phyloP scores from a whole-genome alignment of 2,329 filamentous ascomycete species.

The Pseudogymnoascus sp. region DNA sequence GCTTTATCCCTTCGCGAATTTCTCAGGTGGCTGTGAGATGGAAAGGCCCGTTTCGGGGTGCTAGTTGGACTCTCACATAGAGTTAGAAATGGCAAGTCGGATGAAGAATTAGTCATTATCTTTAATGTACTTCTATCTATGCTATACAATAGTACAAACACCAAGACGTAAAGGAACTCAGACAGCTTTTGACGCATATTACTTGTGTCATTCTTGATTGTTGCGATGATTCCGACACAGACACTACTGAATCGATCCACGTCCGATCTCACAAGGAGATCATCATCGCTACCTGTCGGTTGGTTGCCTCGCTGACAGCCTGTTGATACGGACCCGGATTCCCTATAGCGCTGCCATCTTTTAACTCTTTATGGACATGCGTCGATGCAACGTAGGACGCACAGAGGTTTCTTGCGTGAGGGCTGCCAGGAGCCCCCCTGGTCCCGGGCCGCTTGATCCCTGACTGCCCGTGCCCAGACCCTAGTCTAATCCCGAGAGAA shows the following conservation, averaged over 20 bases:
- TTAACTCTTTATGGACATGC: not conserved
- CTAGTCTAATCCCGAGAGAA: not conserved
- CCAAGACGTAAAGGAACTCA: not conserved
- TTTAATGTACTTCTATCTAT: not conserved
- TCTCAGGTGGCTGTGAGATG: not conserved
- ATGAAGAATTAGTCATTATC: not conserved
- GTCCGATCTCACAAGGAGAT: not conserved
- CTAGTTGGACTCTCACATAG: not conserved
- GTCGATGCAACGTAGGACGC: too few relatives aligned
- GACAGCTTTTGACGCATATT: not conserved
- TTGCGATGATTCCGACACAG: not conserved
- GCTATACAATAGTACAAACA: not conserved
- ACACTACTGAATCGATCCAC: not conserved
- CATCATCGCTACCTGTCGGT: not conserved
- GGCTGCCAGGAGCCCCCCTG: not conserved
- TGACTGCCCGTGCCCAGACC: not conserved
- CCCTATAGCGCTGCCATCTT: not conserved
- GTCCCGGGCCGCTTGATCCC: not conserved
- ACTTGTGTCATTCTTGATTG: not conserved
- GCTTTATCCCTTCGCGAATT: not conserved
- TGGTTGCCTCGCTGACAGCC: not conserved
- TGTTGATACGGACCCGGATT: not conserved
- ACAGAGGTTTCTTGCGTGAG: not conserved
- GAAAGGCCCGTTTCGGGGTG: not conserved
- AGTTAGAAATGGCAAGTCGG: not conserved